A percentile compares a stretch with the other conserved stretches of the same genome.
Conservation (phyloP, 306 rosid species). For the Sphenostylis stenocarpa region DNA sequence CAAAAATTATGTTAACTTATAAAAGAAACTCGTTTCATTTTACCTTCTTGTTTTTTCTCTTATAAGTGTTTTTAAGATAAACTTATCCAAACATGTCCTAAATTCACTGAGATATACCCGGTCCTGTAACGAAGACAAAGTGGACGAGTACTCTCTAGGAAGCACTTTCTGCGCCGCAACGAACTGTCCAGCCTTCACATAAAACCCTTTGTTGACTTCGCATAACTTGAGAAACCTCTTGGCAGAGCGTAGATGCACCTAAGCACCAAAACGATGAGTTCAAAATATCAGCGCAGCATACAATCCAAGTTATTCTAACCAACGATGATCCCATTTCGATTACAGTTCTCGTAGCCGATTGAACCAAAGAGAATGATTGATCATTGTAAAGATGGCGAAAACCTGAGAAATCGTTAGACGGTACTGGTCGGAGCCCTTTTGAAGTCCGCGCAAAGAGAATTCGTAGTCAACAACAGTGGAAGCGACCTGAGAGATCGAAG, state of each 20-base stretch:
- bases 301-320: background rate
- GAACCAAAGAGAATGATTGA: background rate
- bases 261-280: constrained; percentile 14
- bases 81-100: too few species aligned
- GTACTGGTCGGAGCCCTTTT: constrained; percentile 55
- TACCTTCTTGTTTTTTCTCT: too few species aligned
- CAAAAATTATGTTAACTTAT: too few species aligned
- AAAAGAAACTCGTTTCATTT: too few species aligned
- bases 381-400: background rate
- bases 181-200: constrained; percentile 93
- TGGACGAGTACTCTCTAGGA: constrained; percentile 76
- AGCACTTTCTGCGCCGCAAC: constrained; percentile 65
- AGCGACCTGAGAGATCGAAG: constrained; percentile 50
- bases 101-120: constrained; percentile 49
- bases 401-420: constrained; percentile 64
- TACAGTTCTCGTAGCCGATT: background rate
- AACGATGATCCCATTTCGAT: background rate
- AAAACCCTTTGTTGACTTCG: constrained; percentile 84
- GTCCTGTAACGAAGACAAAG: constrained; percentile 72
- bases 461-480: constrained; percentile 66
- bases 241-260: constrained; percentile 88
- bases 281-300: constrained; percentile 10
- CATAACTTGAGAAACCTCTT: constrained; percentile 66
- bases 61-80: too few species aligned
- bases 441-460: constrained; percentile 55